Base-by-base conservation (phyloP, 2,329 filamentous ascomycete species). In the Elsinoe australis region DNA sequence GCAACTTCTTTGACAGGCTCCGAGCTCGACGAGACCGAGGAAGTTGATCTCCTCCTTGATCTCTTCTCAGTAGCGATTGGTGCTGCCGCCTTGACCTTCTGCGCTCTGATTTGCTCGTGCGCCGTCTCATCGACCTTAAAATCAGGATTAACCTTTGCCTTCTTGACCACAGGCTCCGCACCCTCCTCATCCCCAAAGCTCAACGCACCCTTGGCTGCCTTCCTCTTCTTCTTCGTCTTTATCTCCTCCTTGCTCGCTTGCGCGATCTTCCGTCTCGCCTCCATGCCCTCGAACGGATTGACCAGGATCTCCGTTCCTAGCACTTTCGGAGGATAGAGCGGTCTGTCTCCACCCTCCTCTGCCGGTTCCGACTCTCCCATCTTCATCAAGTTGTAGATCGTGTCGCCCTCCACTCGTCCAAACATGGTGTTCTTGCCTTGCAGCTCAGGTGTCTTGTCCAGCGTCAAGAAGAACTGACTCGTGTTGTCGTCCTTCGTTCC, bases 401-500 rank as follows among this genome's bases (percentile, higher is more conserved):
- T 95, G 55, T 96, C 87, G 21, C 90, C 92, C 28, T 85, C 87
- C 35, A 98, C 78, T 49, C 92, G 76, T 14, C 92, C 92, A 70
- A 98, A 96, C 64, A 96, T 70, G 0, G 92, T 96, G 65, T 95
- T 95, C 67, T 86, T 87, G 45, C 83, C 85, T 56, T 84, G 87
- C 59, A 98, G 65, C 70, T 96, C 88, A 19, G 87, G 82, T 18
- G 89, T 88, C 48, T 73, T 72, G 54, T 80, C 88, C 47, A 98
- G 69, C 0, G 92, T 96, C 53, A 98, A 82, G 71, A 98, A 98
- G 73, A 96, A 96, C 66, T 98, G 92, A 64, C 87, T 95, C 26
- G 87, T 86, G 68, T 96, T 96, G 48, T 85, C 85, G 59, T 89
- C 75, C 22, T 77, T 76, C 45, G 69, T 71, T 36, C 88, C 83